Base-by-base conservation (phyloP, 202 grass and related monocot species). In the Tripidium arundinaceum region DNA sequence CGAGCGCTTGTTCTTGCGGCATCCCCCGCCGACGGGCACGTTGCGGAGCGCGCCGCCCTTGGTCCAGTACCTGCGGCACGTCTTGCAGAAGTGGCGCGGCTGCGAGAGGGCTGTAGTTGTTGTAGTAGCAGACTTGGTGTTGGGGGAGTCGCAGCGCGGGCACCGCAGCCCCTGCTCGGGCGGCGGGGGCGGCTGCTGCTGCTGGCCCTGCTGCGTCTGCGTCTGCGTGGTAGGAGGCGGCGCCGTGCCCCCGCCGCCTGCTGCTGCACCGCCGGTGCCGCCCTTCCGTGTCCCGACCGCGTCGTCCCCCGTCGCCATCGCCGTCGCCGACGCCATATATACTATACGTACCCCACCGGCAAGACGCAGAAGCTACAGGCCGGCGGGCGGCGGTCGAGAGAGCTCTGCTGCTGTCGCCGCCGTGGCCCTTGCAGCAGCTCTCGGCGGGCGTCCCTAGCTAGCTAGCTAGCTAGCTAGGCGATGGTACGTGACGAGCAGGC, bases 61-160 rank as follows among this genome's bases (percentile, higher is more conserved):
- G 77, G 96, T 99, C 96, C 96, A 99, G 74, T 99, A 99, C 37
- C 96, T 58, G 14, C 96, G 86, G 74, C 96, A 99, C 46, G 86
- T 93, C 84, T 99, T 99, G 86, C 96, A 99, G 88, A 93, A 96
- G 86, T 99, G 92, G 6, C 96, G 84, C 6, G 96, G 96, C 82
- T 99, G 96, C 37, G 88, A 85, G 3, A 99, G 88, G 88, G 85
- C 85, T 88, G 88, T 99, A 99, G 87, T 99, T 99, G 83, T 99
- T 99, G 79, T 99, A 99, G 86, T 99, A 99, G 90, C 96, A 99
- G 79, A 99, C 63, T 99, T 99, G 82, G 96, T 99, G 84, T 99
- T 93, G 25, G 88, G 87, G 5, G 96, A 99, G 85, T 96, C 88
- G 73, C 96, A 99, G 33, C 96, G 92, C 7, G 92, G 96, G 92